Conservation (phyloP, 78 protist species). For the Polysphondylium violaceum region DNA sequence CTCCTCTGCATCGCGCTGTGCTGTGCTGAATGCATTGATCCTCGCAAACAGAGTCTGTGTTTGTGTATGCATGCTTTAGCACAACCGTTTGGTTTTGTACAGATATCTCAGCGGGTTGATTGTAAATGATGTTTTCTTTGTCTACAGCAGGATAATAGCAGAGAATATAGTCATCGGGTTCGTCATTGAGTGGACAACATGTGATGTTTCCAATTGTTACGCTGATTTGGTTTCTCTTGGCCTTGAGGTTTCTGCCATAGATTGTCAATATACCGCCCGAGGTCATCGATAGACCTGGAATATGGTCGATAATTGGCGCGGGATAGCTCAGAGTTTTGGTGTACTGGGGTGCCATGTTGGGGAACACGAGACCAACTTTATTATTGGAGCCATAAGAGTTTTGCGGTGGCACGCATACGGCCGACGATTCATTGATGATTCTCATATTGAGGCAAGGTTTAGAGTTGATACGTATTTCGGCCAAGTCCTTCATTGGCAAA, state of each 20-base stretch:
- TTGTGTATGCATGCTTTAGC: not conserved
- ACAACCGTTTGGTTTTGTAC: not conserved
- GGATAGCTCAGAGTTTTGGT: not conserved
- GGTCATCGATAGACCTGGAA: not conserved
- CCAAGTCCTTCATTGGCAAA: too few relatives aligned
- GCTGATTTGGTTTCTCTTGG: not conserved
- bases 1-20: slow-evolving; percentile 7
- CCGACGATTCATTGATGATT: not conserved
- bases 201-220: not conserved
- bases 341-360: not conserved
- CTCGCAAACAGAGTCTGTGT: not conserved
- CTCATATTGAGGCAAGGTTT: not conserved
- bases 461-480: not conserved
- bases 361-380: not conserved
- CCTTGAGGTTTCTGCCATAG: not conserved
- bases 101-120: slow-evolving; percentile 3
- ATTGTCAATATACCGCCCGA: not conserved
- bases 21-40: slow-evolving; percentile 2
- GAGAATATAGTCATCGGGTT: not conserved
- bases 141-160: not conserved
- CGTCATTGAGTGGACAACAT: slow-evolving; percentile 19
- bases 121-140: not conserved
- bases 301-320: not conserved
- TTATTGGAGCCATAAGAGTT: not conserved
- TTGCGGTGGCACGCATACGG: not conserved